Base-by-base conservation (phyloP, 208 protist species). In the Trypanosomatidae sp. region DNA sequence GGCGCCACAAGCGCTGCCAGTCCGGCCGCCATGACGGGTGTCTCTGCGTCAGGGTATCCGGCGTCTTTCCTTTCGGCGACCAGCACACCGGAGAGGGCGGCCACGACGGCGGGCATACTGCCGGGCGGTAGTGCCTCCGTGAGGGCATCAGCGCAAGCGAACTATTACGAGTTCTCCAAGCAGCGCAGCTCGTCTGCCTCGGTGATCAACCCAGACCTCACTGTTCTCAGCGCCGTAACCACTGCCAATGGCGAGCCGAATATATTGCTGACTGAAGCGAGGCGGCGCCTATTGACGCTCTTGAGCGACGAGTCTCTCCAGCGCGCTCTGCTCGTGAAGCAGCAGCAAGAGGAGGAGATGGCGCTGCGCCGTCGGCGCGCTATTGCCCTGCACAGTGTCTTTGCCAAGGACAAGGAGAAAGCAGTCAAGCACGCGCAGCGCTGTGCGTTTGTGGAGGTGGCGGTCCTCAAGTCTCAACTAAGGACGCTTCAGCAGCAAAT, bases 281-380 rank as follows among this genome's bases (percentile, higher is more conserved):
- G 58, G 43, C 55, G 69, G 25, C 69, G 62, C 4, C 12, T 74
- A 30, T 56, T 58, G 28, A 28, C 22, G 28, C 39, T 80, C 39
- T 3, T 71, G 13, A 44, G 36, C 1, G 76, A 80, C 3, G 76
- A 80, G 69, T 7, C 55, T 22, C 69, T 64, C 9, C 70, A 56
- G 58, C 76, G 76, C 19, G 13, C 49, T 25, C 39, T 67, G 30
- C 39, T 74, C 3, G 10, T 66, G 25, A 65, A 6, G 33, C 76
- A 80, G 65, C 76, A 75, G 36, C 69, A 75, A n/a, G 41, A 62
- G 33, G 76, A 71, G 30, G 76, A 80, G 50, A 44, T 80, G 9
- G 47, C 62, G 6, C 65, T 80, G 47, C 76, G 76, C 19, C 60
- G 56, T 17, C 76, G 69, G n/a, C 76, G 76, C 43, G 76, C 76